Base-by-base conservation (phyloP, 1,284 basidiomycete species). In the Termitomyces sp. region DNA sequence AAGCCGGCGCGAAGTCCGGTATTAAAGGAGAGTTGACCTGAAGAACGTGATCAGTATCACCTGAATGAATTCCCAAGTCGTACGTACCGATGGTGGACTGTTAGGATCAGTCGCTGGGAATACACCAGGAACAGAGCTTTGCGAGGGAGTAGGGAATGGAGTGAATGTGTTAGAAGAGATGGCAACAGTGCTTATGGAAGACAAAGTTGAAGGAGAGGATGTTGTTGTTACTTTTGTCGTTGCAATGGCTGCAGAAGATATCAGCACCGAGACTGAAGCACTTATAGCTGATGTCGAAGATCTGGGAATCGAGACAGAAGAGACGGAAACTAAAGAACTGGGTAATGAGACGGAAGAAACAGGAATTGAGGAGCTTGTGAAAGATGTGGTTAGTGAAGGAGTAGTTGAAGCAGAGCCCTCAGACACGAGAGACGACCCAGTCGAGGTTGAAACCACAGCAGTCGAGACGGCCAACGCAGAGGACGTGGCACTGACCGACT, bases 1-100 rank as follows among this genome's bases (percentile, higher is more conserved):
- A 82, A 26, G 79, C 78, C 21, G 74, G 72, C 12, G 69, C 69
- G 62, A 79, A 81, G 61, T 80, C 74, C 1, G 78, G 79, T 43
- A 81, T 59, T 15, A 75, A 56, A 19, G 65, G 61, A 26, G 71
- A 70, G 59, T 68, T 71, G 43, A 66, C 67, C 73, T 74, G 53
- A 52, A 34, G 17, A 42, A 33, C 31, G 49, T 10, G 42, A 13
- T 30, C 24, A 55, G 46, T n/a, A 12, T 41, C 13, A 13, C 3
- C 55, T 49, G 13, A 10, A 36, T 3, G 31, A 10, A 39, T 2
- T 28, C 3, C 1, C 8, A 33, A 21, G 9, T 12, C 31, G 12
- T 12, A 52, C 69, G 44, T 57, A 78, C 74, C 1, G 69, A 61
- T 1, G 78, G 79, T 12, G 79, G 79, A 31, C 65, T 62, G 10